Evolutionary conservation across 2,329 filamentous ascomycete genomes (phyloP).

Genomic region (Fusarium sp.): DNA sequence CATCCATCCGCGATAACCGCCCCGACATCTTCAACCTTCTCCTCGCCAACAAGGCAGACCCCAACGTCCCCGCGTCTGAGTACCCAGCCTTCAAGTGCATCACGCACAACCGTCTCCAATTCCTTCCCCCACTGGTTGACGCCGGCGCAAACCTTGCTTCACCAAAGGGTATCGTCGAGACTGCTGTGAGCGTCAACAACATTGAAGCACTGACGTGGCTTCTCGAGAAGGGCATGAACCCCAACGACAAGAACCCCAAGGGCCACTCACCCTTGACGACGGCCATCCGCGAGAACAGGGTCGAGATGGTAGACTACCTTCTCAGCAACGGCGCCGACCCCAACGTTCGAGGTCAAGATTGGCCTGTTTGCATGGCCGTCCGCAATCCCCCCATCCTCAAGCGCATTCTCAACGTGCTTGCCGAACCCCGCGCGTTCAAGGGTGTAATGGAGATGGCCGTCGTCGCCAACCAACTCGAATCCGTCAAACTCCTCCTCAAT

Average conservation of each 20-base stretch:
- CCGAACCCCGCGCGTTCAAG: slow-evolving; percentile 70
- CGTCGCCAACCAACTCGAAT: slow-evolving; percentile 73
- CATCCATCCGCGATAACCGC: slow-evolving; percentile 74
- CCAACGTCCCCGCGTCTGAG: slow-evolving; percentile 71
- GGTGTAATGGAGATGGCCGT: slow-evolving; percentile 76
- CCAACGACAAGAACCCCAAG: slow-evolving; percentile 68
- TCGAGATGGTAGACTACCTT: slow-evolving; percentile 69
- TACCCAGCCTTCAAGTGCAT: slow-evolving; percentile 76
- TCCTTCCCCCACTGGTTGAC: slow-evolving; percentile 67
- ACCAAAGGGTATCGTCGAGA: slow-evolving; percentile 74
- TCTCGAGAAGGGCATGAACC: slow-evolving; percentile 67
- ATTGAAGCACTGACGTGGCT: slow-evolving; percentile 70
- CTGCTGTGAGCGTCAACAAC: slow-evolving; percentile 70
- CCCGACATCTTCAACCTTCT: slow-evolving; percentile 71
- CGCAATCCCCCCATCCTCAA: slow-evolving; percentile 68
- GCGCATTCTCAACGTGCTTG: slow-evolving; percentile 66
- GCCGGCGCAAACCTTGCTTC: slow-evolving; percentile 69
- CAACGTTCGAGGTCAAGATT: slow-evolving; percentile 72
- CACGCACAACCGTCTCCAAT: slow-evolving; percentile 71
- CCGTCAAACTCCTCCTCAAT: slow-evolving; percentile 71
- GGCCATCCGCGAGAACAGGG: slow-evolving; percentile 69
- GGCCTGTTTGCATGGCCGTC: slow-evolving; percentile 77
- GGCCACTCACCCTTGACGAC: slow-evolving; percentile 73
- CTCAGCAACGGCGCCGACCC: slow-evolving; percentile 70
- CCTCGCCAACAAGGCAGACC: slow-evolving; percentile 67